Base-by-base conservation (phyloP, 805 yeast species). In the Starmerella vitae region DNA sequence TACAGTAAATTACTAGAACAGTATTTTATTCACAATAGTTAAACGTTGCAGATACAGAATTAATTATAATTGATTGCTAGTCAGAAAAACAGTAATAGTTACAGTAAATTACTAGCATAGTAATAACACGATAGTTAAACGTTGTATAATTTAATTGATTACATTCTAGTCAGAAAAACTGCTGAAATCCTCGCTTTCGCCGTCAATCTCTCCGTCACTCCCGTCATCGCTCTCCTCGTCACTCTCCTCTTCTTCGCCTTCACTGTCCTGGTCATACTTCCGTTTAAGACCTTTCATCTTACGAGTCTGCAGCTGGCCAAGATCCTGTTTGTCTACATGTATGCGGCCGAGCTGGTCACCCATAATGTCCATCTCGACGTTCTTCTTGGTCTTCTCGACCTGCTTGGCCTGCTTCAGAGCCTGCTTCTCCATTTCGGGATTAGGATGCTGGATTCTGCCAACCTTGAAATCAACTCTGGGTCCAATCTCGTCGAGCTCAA, bases 201-300 rank as follows among this genome's bases (percentile, higher is more conserved):
- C 36, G 20, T 18, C 53, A 20, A 64, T 71, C 7, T 10, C 19
- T 14, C 12, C 37, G 20, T 22, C 49, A 9, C 18, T 34, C n/a
- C 22, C 42, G 27, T 5, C 38, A 15, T 36, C 43, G 30, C 34
- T 36, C 13, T 27, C 38, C 15, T 31, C 36, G 30, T 33, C 44
- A 17, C 35, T 43, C 30, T 38, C 45, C 5, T n/a, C 37, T 4
- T 62, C 71, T 20, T 55, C 64, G 8, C 59, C 68, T 31, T 63
- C 65, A 3, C 56, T 54, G 37, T 69, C 78, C 62, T 83, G 94
- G 58, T 86, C 95, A 53, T 70, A 86, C 59, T 72, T 74, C 40
- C 81, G 70, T 66, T 91, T 91, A 57, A 91, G 70, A 60, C 98
- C 98, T 71, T 91, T 91, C 95, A 91, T 84, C 75, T 91, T 91